Evolutionary conservation across 1,284 basidiomycete genomes (phyloP), one percentile per base, ranked within the genome.

Genomic region (Ustilago hordei): DNA sequence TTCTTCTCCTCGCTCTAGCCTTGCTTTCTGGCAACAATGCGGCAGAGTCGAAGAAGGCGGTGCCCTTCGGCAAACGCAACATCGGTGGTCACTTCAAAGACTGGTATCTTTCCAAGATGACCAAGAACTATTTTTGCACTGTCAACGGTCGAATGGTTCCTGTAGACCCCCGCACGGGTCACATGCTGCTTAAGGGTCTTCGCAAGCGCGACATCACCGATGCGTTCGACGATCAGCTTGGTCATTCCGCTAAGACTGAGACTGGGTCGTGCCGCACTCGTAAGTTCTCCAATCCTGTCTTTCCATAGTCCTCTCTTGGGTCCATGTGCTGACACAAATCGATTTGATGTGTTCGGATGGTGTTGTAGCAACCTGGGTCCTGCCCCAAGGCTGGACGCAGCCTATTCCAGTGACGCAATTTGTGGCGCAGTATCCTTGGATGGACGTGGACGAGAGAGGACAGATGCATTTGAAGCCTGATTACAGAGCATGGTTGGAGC

Each of bases 321-420:
- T 43, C 19, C 9, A 15, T 48, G 19, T 28, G 23, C 3, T 28
- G 23, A 28, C 23, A 28, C 23, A 2, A 28, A 28, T 28, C 23
- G 31, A 7, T 28, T 35, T 45, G 47, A 15, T 48, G 4, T 43
- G 8, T 43, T 53, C 23, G n/a, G 4, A 41, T n/a, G 9, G 31
- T 23, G 2, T 1, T 12, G 32, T 45, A 78, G 75, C 75, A 8
- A 67, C 64, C 7, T 78, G 75, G 75, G 57, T 78, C 11, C 45
- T 73, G 39, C 64, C 60, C 8, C 34, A 8, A 2, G 52, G 50
- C 31, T 78, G 75, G 75, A 68, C 59, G 41, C 67, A 69, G 54
- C 70, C 75, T 8, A 78, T 78, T n/a, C 75, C 75, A 0, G 52
- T 59, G 43, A 67, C 67, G n/a, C 75, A 78, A 48, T 64, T 73